These are phyloP conservation scores for Diaporthe sp. DNA, from an alignment of 2,329 filamentous ascomycete species.

Conservation along the genomic window DNA sequence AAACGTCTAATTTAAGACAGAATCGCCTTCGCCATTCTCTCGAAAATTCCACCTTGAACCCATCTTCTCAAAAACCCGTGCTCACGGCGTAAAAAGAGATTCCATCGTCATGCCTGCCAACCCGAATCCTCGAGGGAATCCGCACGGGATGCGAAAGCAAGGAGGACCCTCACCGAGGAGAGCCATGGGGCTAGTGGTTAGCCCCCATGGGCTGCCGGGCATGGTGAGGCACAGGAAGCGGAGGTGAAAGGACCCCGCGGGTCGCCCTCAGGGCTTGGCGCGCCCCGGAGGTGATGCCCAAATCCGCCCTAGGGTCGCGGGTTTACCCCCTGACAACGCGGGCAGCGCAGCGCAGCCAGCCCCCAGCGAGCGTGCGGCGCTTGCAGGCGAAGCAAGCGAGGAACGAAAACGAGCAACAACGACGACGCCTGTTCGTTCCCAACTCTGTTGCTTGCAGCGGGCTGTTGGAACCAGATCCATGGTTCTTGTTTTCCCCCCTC, in stretches of 20 bases:
- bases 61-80: neutral
- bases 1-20: neutral
- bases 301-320: constrained; percentile 20
- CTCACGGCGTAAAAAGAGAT: neutral
- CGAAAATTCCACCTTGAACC: too few relatives aligned
- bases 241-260: constrained; percentile 31
- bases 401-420: constrained; percentile 18
- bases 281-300: constrained; percentile 27
- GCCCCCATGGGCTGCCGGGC: constrained; percentile 6
- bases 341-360: neutral
- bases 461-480: constrained; percentile 7
- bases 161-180: constrained; percentile 7
- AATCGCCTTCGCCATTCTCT: too few relatives aligned
- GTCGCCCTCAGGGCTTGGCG: constrained; percentile 19
- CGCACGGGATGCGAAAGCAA: neutral
- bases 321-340: neutral
- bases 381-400: constrained; percentile 3
- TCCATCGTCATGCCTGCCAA: neutral
- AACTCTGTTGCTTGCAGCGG: constrained; percentile 14
- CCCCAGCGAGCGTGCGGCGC: constrained; percentile 20
- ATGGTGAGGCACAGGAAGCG: constrained; percentile 8
- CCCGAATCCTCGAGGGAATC: neutral
- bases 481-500: neutral
- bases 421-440: neutral
- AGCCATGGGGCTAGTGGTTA: neutral